phyloP scores from a whole-genome alignment of 2,329 filamentous ascomycete genomes.

The Colletotrichum costaricense region DNA sequence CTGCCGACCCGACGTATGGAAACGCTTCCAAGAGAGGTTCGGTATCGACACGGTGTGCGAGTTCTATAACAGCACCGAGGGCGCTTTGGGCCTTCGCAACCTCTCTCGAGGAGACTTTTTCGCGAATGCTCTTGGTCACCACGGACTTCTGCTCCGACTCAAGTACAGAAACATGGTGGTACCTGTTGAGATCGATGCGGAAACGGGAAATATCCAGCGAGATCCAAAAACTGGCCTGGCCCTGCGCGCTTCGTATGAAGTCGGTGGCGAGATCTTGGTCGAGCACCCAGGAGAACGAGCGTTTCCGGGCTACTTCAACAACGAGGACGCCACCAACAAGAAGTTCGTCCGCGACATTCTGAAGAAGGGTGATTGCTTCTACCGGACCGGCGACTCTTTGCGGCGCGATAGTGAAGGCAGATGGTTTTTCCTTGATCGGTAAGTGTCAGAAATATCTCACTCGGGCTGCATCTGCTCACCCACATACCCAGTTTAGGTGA shows the following conservation, averaged over 20 bases:
- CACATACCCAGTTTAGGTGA: conserved; percentile 66
- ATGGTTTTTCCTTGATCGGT: conserved; percentile 74
- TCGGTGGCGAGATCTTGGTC: conserved; percentile 83
- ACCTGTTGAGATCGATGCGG: conserved; percentile 76
- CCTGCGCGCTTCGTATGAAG: conserved; percentile 69
- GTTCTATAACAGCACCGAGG: conserved; percentile 84
- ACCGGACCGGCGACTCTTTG: conserved; percentile 75
- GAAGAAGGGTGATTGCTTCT: conserved; percentile 74
- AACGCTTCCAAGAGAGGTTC: conserved; percentile 61
- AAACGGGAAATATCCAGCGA: conserved; percentile 74
- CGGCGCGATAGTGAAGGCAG: conserved; percentile 70
- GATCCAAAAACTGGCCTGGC: conserved; percentile 77
- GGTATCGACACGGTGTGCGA: conserved; percentile 71
- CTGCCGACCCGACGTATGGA: conserved; percentile 76
- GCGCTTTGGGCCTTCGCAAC: conserved; percentile 73
- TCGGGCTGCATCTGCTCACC: background rate
- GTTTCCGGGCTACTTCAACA: conserved; percentile 78
- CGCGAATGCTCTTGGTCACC: conserved; percentile 75
- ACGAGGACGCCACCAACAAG: conserved; percentile 73
- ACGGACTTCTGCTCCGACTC: conserved; percentile 70
- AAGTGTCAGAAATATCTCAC: conserved; percentile 7
- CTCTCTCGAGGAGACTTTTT: conserved; percentile 70
- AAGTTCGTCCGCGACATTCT: conserved; percentile 76
- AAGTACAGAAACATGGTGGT: conserved; percentile 66
- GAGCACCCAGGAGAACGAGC: conserved; percentile 64